Evolutionary conservation across 805 yeast species (phyloP).

Genomic region (Yarrowia osloensis): DNA sequence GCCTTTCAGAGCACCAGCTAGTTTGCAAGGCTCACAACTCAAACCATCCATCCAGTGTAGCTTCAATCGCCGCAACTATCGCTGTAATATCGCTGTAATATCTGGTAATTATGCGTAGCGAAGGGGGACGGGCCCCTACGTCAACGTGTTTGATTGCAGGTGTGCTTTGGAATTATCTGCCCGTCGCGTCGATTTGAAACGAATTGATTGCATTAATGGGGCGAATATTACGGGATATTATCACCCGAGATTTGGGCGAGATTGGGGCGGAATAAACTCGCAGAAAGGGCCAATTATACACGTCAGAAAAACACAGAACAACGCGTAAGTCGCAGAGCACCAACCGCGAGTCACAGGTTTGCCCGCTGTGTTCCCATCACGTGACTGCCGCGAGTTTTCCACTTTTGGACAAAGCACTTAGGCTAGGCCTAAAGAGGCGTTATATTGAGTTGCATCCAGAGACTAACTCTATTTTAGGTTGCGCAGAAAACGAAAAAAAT

Average conservation of each 20-base stretch:
- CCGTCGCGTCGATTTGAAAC: no score
- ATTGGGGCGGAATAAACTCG: no score
- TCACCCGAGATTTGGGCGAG: no score
- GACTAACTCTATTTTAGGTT: not conserved
- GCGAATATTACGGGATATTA: no score
- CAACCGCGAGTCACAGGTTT: not conserved
- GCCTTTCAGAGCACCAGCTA: no score
- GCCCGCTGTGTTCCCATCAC: not conserved
- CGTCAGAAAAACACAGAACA: not conserved
- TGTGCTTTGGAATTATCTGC: not conserved
- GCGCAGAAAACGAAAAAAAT: not conserved
- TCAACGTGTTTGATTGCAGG: slow-evolving; percentile 1
- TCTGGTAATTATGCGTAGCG: not conserved
- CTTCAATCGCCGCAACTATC: not conserved
- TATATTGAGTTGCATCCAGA: not conserved
- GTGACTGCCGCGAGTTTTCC: not conserved
- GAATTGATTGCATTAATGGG: no score
- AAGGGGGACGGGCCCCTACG: not conserved
- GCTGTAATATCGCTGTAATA: no score
- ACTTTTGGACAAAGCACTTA: not conserved
- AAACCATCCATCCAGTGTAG: no score
- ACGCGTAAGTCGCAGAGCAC: no score
- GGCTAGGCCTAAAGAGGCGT: not conserved
- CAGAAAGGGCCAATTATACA: no score
- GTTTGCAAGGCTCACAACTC: no score